Evolutionary conservation across 192 early-diverging fungal species (phyloP), one percentile per base, ranked within the genome.

Genomic region (Oehlia diaphana): DNA sequence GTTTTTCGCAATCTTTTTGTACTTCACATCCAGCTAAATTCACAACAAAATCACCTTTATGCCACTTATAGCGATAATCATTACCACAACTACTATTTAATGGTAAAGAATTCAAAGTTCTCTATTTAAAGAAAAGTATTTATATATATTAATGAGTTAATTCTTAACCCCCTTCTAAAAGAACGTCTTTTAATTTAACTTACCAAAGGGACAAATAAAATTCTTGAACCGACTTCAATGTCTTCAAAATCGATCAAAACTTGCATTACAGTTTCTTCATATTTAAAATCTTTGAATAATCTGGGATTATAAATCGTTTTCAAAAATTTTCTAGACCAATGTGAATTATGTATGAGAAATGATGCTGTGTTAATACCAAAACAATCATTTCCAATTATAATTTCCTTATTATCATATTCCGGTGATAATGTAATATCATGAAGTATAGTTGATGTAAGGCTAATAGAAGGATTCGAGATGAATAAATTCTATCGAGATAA

Each of bases 11-110:
- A 58, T 21, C 16, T 21, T 21, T 21, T 21, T 58, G 14, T 19
- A 7, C 19, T 13, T 39, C 69, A 42, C 69, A 71, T 71, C 69
- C 69, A 42, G 69, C 14, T 21, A 71, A 71, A 71, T 47, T 71
- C 21, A 71, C 21, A 7, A 71, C 69, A n/a, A 71, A 71, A 71
- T 71, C 69, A 39, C n/a, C 69, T 9, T 71, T 71, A 39, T 71
- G 69, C 69, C 69, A 71, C 14, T 16, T 42, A 42, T 71, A 71
- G 4, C 21, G 12, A 12, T 71, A 19, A 10, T 37, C 37, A n/a
- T 42, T 42, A 12, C 37, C 3, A 42, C n/a, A 31, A 37, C 42
- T 71, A 21, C 28, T 10, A 9, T 71, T 71, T 13, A 39, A 39
- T 42, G 69, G 69, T 42, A 71, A 42, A 39, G 69, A 1, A 42